phyloP scores from a whole-genome alignment of 345 rosid species.

The Kernera saxatilis region DNA sequence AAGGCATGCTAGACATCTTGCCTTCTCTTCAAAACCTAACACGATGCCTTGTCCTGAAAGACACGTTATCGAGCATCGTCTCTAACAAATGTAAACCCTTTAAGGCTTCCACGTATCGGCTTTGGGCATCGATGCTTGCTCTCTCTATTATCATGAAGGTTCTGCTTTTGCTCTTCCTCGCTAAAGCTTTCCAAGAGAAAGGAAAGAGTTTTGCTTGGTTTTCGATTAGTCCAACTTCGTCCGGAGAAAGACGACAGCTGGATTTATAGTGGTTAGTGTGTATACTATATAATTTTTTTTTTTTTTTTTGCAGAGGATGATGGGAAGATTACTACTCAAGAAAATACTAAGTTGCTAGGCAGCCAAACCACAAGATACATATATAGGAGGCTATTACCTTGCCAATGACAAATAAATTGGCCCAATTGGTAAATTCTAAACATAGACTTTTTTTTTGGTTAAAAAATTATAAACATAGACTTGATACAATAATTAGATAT shows the following conservation, averaged over 20 bases:
- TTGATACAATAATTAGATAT: too few relatives aligned
- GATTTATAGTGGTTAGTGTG: not conserved
- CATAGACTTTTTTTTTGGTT: too few relatives aligned
- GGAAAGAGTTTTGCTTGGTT: conserved; percentile 38
- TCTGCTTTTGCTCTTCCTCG: conserved; percentile 38
- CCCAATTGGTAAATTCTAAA: too few relatives aligned
- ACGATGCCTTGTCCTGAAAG: conserved; percentile 42
- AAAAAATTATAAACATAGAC: too few relatives aligned
- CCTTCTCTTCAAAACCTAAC: conserved; percentile 50
- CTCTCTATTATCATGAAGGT: conserved; percentile 46
- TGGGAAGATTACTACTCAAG: too few relatives aligned
- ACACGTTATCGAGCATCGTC: conserved; percentile 34
- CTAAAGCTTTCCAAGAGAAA: conserved; percentile 41
- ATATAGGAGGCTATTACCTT: too few relatives aligned
- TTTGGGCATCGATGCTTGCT: conserved; percentile 55
- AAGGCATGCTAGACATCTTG: conserved; percentile 39
- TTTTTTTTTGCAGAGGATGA: too few relatives aligned
- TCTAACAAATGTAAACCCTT: conserved; percentile 46
- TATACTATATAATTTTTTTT: too few relatives aligned
- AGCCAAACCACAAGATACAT: too few relatives aligned
- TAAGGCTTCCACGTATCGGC: conserved; percentile 25
- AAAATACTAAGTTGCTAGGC: too few relatives aligned
- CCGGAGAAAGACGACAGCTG: conserved; percentile 7
- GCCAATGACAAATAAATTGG: too few relatives aligned
- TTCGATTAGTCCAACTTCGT: conserved; percentile 30